phyloP scores from a whole-genome alignment of 2,329 filamentous ascomycete species.

The Lasiodiplodia gonubiensis region DNA sequence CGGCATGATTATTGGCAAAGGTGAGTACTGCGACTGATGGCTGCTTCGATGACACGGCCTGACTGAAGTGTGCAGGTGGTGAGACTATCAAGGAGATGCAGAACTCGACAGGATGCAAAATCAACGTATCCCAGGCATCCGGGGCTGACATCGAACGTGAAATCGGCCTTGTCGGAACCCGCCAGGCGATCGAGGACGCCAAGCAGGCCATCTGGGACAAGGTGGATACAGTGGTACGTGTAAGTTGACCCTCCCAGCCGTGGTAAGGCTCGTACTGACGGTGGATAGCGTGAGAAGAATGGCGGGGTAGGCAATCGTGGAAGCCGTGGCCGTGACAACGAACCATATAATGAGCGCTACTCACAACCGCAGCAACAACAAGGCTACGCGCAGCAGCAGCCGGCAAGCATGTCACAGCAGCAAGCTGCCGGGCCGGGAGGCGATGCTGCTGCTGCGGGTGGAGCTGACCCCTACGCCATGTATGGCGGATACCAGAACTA shows the following conservation, averaged over 20 bases:
- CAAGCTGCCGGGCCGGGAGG: slow-evolving; percentile 55
- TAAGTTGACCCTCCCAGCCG: not conserved
- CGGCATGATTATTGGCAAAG: slow-evolving; percentile 96
- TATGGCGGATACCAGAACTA: slow-evolving; percentile 87
- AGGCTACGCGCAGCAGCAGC: slow-evolving; percentile 44
- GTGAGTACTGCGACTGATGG: slow-evolving; percentile 38
- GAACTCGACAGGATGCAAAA: slow-evolving; percentile 85
- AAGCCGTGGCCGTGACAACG: slow-evolving; percentile 45
- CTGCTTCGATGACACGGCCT: slow-evolving; percentile 14
- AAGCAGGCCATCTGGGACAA: slow-evolving; percentile 90
- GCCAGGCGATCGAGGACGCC: slow-evolving; percentile 77
- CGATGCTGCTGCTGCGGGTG: slow-evolving; percentile 62
- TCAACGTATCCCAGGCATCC: slow-evolving; percentile 85
- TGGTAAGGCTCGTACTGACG: slow-evolving; percentile 32
- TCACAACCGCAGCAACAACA: slow-evolving; percentile 54
- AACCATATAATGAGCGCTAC: slow-evolving; percentile 50
- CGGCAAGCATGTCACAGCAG: slow-evolving; percentile 39
- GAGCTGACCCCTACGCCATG: slow-evolving; percentile 66
- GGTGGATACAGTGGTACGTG: slow-evolving; percentile 82
- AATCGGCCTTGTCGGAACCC: slow-evolving; percentile 81
- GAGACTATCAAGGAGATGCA: slow-evolving; percentile 97
- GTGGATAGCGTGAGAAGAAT: slow-evolving; percentile 54
- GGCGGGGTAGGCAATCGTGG: slow-evolving; percentile 47
- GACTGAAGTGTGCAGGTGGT: slow-evolving; percentile 60
- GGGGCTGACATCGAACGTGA: slow-evolving; percentile 82